Evolutionary conservation across 108 stramenopile species (phyloP).

Genomic region (Skeletonema potamos): DNA sequence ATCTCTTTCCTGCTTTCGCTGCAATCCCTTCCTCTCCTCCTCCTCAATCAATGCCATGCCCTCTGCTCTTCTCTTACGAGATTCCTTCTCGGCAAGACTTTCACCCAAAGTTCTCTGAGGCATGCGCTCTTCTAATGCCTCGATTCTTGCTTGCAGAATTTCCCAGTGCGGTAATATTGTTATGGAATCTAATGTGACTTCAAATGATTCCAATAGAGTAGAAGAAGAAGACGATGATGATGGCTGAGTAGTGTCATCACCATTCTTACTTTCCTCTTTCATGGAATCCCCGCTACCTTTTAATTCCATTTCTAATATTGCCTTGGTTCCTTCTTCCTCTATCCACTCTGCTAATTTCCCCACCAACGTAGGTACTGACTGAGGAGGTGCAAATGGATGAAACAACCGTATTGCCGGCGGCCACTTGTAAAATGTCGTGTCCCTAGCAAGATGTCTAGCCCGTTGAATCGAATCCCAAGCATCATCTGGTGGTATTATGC

Average conservation of each 20-base stretch:
- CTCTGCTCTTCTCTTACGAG: conserved; percentile 38
- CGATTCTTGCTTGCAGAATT: conserved; percentile 39
- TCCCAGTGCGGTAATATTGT: conserved; percentile 71
- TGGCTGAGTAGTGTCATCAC: not conserved
- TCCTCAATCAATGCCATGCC: conserved; percentile 48
- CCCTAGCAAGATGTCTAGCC: conserved; percentile 69
- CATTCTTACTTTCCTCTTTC: not conserved
- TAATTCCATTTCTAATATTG: conserved; percentile 2
- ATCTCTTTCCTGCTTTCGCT: conserved; percentile 41
- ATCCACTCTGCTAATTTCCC: conserved; percentile 68
- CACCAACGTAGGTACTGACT: conserved; percentile 38
- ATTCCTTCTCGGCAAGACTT: conserved; percentile 19
- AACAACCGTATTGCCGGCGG: conserved; percentile 81
- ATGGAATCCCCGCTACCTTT: not conserved
- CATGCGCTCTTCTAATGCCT: conserved; percentile 30
- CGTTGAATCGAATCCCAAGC: conserved; percentile 80
- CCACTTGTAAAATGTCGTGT: conserved; percentile 70
- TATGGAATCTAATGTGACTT: conserved; percentile 69
- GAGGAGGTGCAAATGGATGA: conserved; percentile 62
- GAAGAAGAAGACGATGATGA: not conserved
- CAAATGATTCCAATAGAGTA: conserved; percentile 47
- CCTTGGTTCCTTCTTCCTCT: conserved; percentile 47
- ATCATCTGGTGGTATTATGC: conserved; percentile 70
- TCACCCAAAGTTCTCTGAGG: conserved; percentile 17
- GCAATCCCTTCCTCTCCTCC: conserved; percentile 51